phyloP scores from a whole-genome alignment of 2,329 filamentous ascomycete genomes.

The Aspergillus luchuensis region DNA sequence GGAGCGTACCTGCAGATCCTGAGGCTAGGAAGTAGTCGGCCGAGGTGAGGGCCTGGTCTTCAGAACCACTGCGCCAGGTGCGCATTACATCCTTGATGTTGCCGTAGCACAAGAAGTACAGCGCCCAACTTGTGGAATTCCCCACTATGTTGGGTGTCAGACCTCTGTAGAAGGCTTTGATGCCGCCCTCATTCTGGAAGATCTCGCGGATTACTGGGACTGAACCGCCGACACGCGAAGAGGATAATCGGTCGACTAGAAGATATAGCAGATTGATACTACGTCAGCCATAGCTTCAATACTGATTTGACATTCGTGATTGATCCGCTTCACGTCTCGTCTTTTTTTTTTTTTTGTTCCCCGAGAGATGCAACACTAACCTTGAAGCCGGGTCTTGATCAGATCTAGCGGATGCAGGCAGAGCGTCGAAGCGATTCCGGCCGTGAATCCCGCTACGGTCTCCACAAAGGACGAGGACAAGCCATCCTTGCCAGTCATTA shows the following conservation, averaged over 20 bases:
- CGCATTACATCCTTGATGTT: conserved; percentile 60
- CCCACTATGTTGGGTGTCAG: conserved; percentile 87
- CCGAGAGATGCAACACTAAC: conserved; percentile 50
- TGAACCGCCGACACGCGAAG: conserved; percentile 55
- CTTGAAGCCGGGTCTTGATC: conserved; percentile 93
- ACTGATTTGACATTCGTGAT: neutral
- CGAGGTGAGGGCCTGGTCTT: conserved; percentile 52
- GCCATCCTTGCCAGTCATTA: conserved; percentile 54
- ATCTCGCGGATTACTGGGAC: conserved; percentile 56
- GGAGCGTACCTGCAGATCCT: conserved; percentile 55
- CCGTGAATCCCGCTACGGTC: conserved; percentile 84
- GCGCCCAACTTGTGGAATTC: conserved; percentile 85
- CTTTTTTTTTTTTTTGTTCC: too few species aligned
- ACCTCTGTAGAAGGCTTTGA: conserved; percentile 80
- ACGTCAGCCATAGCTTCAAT: neutral
- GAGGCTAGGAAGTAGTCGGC: conserved; percentile 81
- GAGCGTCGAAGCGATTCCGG: conserved; percentile 82
- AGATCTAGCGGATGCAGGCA: conserved; percentile 91
- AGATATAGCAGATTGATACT: neutral
- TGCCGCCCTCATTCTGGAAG: conserved; percentile 55
- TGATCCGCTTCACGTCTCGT: neutral
- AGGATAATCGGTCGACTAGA: conserved; percentile 53
- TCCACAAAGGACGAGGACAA: conserved; percentile 79
- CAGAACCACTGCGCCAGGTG: conserved; percentile 35
- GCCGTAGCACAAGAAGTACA: conserved; percentile 81